Base-by-base conservation (phyloP, 371 early-diverging fungal genomes). In the Dichotomocladium elegans region DNA sequence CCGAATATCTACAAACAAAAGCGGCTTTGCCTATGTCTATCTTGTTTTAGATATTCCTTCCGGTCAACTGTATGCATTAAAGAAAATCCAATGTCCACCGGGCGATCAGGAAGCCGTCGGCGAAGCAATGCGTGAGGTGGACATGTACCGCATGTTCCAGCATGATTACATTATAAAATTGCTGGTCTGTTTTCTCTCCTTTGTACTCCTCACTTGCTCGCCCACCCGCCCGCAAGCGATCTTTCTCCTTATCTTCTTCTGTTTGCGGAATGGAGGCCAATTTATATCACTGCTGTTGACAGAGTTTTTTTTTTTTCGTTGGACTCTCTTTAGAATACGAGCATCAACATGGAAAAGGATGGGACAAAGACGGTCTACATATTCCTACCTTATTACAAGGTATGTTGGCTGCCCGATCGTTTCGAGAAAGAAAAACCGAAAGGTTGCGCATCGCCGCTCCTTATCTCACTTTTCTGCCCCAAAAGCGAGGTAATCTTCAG, bases 11-110 rank as follows among this genome's bases (percentile, higher is more conserved):
- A n/a, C 19, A 6, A 21, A 11, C 45, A 47, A 34, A 53, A 85
- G 90, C 47, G 90, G 88, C 3, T 90, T 85, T 74, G 82, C 86
- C 42, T 79, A 75, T 47, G 90, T 90, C 8, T 80, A 83, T 49
- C 72, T 90, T 22, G 84, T 84, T 3, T 69, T 82, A 53, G 85
- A 86, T 54, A 58, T 57, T 28, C 54, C 68, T 5, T 70, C 70
- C 6, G 72, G 69, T 7, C 66, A 69, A 30, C 56, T 73, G 12
- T 82, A 66, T 60, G 88, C 90, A 7, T 42, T 87, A 30, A 90
- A 90, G 41, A 86, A 83, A 60, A 83, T 88, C 27, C 61, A 78
- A 15, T 87, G 88, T 53, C 76, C 83, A 4, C 59, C 71, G 24
- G 86, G 83, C 1, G 80, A 77, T 40, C 57, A 59, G 24, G 72